These are phyloP conservation scores for Capronia coronata DNA, from an alignment of 2,329 filamentous ascomycete genomes.

Conservation along the genomic window DNA sequence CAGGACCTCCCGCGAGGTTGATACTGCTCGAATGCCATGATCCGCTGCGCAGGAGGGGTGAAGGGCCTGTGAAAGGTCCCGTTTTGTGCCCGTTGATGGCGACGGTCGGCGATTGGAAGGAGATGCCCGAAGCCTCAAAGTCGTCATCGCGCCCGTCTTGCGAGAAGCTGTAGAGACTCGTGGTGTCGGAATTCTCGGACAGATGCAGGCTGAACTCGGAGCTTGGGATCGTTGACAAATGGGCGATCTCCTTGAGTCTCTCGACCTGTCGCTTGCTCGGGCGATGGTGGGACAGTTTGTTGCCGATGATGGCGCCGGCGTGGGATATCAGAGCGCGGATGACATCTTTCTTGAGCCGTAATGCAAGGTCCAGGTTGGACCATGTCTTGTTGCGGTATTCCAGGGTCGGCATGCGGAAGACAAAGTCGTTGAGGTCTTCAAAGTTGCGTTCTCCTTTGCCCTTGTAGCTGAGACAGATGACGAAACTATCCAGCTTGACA, in stretches of 20 bases:
- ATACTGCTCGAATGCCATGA: conserved; percentile 14
- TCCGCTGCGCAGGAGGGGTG: conserved; percentile 15
- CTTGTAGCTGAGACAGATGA: conserved; percentile 93
- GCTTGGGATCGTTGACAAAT: conserved; percentile 57
- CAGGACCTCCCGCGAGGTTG: conserved; percentile 4
- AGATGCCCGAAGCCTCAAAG: conserved; percentile 22
- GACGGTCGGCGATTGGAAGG: conserved; percentile 21
- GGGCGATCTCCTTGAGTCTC: conserved; percentile 77
- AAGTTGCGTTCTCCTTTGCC: conserved; percentile 92
- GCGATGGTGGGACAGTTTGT: conserved; percentile 88
- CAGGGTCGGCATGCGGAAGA: conserved; percentile 87
- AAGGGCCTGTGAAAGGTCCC: conserved; percentile 9
- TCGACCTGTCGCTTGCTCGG: conserved; percentile 73
- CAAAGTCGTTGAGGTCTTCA: conserved; percentile 94
- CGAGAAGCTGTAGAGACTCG: conserved; percentile 26
- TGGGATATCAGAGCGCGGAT: conserved; percentile 91
- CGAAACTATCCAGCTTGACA: conserved; percentile 90
- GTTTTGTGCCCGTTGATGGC: conserved; percentile 16
- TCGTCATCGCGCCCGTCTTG: conserved; percentile 24
- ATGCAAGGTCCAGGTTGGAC: conserved; percentile 91
- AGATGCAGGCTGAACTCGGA: conserved; percentile 31
- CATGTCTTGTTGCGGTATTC: conserved; percentile 99
- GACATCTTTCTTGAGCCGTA: conserved; percentile 89
- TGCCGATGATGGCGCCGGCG: conserved; percentile 91
- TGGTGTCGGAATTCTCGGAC: conserved; percentile 25